phyloP scores from a whole-genome alignment of 768 basidiomycete species.

The Rhodosporidiobolus odoratus region DNA sequence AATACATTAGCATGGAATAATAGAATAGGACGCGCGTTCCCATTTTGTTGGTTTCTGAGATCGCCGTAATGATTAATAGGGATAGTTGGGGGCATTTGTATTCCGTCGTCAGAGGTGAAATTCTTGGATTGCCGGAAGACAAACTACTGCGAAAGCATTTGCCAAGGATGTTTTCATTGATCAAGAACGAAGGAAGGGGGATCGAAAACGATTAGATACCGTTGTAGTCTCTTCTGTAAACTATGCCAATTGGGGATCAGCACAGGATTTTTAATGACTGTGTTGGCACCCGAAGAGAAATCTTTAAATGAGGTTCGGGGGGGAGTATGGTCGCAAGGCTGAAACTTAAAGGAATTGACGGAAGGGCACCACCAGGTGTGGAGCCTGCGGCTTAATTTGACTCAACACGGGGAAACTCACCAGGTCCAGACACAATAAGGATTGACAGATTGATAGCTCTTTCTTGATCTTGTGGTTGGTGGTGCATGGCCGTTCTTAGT shows the following conservation, averaged over 20 bases:
- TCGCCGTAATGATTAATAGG: constrained; percentile 76
- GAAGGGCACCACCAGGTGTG: constrained; percentile 74
- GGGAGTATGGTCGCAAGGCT: constrained; percentile 68
- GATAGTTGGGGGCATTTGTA: constrained; percentile 78
- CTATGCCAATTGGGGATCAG: constrained; percentile 74
- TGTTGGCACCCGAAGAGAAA: constrained; percentile 77
- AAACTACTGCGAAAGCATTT: constrained; percentile 76
- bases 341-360: constrained; percentile 80
- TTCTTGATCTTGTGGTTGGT: constrained; percentile 80
- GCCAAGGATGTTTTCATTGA: constrained; percentile 80
- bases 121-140: constrained; percentile 78
- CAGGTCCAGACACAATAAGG: constrained; percentile 71
- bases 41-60: constrained; percentile 78
- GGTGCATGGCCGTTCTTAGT: constrained; percentile 86
- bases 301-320: constrained; percentile 77
- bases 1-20: constrained; percentile 80
- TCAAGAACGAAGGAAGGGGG: constrained; percentile 80
- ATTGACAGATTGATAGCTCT: constrained; percentile 78
- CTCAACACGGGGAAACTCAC: constrained; percentile 77
- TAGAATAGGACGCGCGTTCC: constrained; percentile 74
- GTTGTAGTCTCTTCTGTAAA: constrained; percentile 79
- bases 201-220: constrained; percentile 80
- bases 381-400: constrained; percentile 81
- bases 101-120: constrained; percentile 77
- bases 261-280: constrained; percentile 65